Conservation (phyloP, 2,329 filamentous ascomycete genomes). For the Scorias spongiosa region DNA sequence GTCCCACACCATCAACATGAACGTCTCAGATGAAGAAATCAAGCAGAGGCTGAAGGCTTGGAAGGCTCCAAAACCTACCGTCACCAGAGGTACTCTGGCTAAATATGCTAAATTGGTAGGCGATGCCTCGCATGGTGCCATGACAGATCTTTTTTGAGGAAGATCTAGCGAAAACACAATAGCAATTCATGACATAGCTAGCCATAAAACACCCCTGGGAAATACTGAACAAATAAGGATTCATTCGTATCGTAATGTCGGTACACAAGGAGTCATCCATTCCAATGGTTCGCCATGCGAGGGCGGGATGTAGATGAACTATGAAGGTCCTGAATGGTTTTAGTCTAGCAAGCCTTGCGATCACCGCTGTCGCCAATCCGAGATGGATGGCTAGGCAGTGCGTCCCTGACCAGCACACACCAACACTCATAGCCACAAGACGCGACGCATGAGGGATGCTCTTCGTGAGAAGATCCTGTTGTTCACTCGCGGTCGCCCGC, state of each 20-base stretch:
- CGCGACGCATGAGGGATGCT: slow-evolving; percentile 15
- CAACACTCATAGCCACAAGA: slow-evolving; percentile 9
- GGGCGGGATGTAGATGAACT: neutral
- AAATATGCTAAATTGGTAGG: slow-evolving; percentile 83
- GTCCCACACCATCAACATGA: slow-evolving; percentile 56
- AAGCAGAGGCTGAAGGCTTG: slow-evolving; percentile 47
- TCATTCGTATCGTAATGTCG: neutral
- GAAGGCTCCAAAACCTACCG: slow-evolving; percentile 54
- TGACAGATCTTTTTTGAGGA: slow-evolving; percentile 58
- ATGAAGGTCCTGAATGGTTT: neutral
- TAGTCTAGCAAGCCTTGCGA: neutral
- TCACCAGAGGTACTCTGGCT: slow-evolving; percentile 70
- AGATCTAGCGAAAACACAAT: neutral
- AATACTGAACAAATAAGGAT: too few relatives aligned
- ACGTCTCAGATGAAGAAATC: slow-evolving; percentile 58
- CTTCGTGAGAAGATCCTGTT: slow-evolving; percentile 16
- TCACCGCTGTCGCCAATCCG: neutral
- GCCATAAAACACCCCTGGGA: too few relatives aligned
- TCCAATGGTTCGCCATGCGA: neutral
- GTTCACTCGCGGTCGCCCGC: slow-evolving; percentile 2
- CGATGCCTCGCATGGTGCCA: slow-evolving; percentile 80
- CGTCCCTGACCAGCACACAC: neutral
- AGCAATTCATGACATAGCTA: too few relatives aligned
- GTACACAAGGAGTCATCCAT: neutral
- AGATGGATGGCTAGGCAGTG: neutral